Evolutionary conservation across 2,329 filamentous ascomycete genomes (phyloP), one percentile per base, ranked within the genome.

Genomic region (Aspergillus candidus): DNA sequence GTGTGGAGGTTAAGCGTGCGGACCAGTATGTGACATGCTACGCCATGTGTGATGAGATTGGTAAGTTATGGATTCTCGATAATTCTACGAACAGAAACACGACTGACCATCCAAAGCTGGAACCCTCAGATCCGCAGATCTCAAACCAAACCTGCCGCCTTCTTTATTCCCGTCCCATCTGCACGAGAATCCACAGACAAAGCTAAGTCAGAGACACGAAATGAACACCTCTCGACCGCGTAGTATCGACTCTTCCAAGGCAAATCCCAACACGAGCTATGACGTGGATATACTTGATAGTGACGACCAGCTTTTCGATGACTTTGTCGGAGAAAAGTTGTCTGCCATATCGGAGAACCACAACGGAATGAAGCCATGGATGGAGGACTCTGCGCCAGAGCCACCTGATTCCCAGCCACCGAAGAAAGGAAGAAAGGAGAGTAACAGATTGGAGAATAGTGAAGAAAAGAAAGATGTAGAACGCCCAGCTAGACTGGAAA

Each of bases 31-130:
- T 93, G 30, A 74, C 74, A 17, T 87, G 82, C 48, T 80, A 83
- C 58, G 73, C 90, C 38, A 86, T 87, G 63, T 97, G 90, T 52
- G 91, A 96, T 66, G 83, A 88, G 35, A 84, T 97, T 55, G 87
- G 78, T 79, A 62, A 49, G 67, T 47, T 4, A 5, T 5, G 12
- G 12, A 6, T 14, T 15, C 11, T 13, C 7, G 11, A 30, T n/a
- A n/a, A 11, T 18, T 11, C 35, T 0, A 22, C 6, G 7, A 7
- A 27, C 22, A 8, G 6, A 27, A 27, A 7, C 5, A 34, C 14
- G 41, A 10, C 47, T 64, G 30, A 61, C 11, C 1, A 12, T 5
- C 40, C 3, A 43, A 38, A 78, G 79, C 78, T 48, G 79, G 79
- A 10, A 82, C 79, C 10, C 63, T 75, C 57, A 71, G 73, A 48